Percentiles rank a stretch among this genome's conserved stretches.
phyloP scores from a whole-genome alignment of 2,329 filamentous ascomycete genomes.

The Cryphonectria radicalis region DNA sequence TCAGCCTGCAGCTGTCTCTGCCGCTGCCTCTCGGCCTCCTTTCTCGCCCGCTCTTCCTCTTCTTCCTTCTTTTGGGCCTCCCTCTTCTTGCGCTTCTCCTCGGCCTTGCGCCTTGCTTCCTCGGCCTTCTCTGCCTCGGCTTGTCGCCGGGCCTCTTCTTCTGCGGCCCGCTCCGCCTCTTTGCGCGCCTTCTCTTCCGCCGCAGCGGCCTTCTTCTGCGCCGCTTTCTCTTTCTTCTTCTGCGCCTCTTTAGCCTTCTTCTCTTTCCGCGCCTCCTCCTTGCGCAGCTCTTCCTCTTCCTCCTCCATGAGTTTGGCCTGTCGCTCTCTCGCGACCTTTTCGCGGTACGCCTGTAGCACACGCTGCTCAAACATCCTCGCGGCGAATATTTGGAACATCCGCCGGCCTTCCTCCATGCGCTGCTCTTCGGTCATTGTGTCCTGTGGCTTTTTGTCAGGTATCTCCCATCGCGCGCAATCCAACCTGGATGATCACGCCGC shows the following conservation, averaged over 20 bases:
- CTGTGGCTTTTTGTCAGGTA: slow-evolving; percentile 56
- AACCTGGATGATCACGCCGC: neutral
- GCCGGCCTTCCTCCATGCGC: slow-evolving; percentile 95
- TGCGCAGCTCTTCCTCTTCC: slow-evolving; percentile 80
- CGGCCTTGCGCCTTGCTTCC: slow-evolving; percentile 79
- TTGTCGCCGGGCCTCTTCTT: slow-evolving; percentile 76
- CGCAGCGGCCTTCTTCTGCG: slow-evolving; percentile 82
- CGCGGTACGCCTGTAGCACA: slow-evolving; percentile 94
- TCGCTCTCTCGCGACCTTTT: slow-evolving; percentile 92
- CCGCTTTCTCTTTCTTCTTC: slow-evolving; percentile 93
- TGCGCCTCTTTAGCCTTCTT: slow-evolving; percentile 95
- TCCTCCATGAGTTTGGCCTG: slow-evolving; percentile 91
- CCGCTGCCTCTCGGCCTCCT: slow-evolving; percentile 82
- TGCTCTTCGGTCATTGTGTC: slow-evolving; percentile 97
- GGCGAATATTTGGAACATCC: slow-evolving; percentile 99
- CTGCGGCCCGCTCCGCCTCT: slow-evolving; percentile 86
- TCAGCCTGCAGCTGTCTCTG: slow-evolving; percentile 86
- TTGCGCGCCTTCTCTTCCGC: slow-evolving; percentile 90
- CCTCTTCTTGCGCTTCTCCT: slow-evolving; percentile 89
- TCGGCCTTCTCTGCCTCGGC: slow-evolving; percentile 79
- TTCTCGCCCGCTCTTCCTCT: slow-evolving; percentile 83
- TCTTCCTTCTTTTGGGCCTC: slow-evolving; percentile 89
- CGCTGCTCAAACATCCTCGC: slow-evolving; percentile 99
- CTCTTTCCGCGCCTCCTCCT: slow-evolving; percentile 78
- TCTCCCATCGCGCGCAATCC: neutral